Evolutionary conservation across 108 stramenopile genomes (phyloP).

Genomic region (Skeletonema menzelii): DNA sequence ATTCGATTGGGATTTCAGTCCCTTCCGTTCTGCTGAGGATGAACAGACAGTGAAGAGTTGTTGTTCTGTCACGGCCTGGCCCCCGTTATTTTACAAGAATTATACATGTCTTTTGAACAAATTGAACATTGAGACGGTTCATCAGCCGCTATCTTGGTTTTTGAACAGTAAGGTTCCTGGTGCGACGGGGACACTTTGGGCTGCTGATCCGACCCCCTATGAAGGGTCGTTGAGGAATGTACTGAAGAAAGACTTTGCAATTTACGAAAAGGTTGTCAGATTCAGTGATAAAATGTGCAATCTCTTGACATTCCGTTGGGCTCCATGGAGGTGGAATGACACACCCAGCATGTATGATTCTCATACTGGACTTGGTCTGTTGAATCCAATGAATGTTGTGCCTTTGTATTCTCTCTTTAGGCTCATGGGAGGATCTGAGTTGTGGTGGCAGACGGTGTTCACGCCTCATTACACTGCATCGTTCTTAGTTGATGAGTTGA

Average conservation of each 20-base stretch:
- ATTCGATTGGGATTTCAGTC: constrained; percentile 54
- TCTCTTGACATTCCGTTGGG: constrained; percentile 54
- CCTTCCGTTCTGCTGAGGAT: constrained; percentile 16
- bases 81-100: constrained; percentile 61
- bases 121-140: constrained; percentile 46
- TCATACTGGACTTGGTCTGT: constrained; percentile 52
- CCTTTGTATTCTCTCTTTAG: constrained; percentile 50
- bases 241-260: constrained; percentile 48
- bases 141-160: constrained; percentile 57
- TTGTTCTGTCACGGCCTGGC: constrained; percentile 59
- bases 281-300: constrained; percentile 43
- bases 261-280: constrained; percentile 42
- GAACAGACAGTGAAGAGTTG: constrained; percentile 54
- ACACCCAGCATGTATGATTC: constrained; percentile 57
- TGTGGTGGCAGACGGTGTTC: constrained; percentile 60
- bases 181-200: constrained; percentile 55
- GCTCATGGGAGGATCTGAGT: constrained; percentile 47
- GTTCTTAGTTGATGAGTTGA: constrained; percentile 54
- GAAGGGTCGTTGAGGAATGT: constrained; percentile 52
- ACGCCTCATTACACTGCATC: constrained; percentile 63
- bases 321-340: constrained; percentile 53
- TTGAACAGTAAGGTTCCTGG: constrained; percentile 60
- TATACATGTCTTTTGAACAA: constrained; percentile 53
- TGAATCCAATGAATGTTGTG: constrained; percentile 57
- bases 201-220: constrained; percentile 50